Conservation (phyloP, 2,329 filamentous ascomycete species). For the Plenodomus tracheiphilus region DNA sequence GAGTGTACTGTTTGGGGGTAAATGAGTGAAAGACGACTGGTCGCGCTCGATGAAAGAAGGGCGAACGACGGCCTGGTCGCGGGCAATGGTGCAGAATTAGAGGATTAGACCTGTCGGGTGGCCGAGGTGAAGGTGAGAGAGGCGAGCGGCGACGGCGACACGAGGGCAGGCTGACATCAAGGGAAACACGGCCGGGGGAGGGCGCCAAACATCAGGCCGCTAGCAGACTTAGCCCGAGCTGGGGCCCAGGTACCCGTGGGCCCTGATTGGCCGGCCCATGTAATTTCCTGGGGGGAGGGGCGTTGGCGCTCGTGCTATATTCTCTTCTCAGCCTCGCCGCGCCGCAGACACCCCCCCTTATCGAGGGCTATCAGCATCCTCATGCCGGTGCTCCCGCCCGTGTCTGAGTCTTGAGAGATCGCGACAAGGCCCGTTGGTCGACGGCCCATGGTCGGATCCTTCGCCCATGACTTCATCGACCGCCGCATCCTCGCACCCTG, state of each 20-base stretch:
- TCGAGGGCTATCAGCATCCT: slow-evolving; percentile 17
- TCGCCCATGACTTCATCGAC: neutral
- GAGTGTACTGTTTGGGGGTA: slow-evolving; percentile 30
- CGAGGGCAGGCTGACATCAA: slow-evolving; percentile 13
- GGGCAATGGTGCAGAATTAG: slow-evolving; percentile 24
- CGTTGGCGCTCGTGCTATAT: slow-evolving; percentile 29
- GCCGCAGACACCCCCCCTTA: slow-evolving; percentile 25
- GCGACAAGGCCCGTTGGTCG: slow-evolving; percentile 3
- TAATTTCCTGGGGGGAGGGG: slow-evolving; percentile 26
- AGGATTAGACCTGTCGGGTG: neutral
- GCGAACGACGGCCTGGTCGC: slow-evolving; percentile 46
- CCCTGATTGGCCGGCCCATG: slow-evolving; percentile 31
- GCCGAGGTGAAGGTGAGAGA: slow-evolving; percentile 20
- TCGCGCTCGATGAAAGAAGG: slow-evolving; percentile 44
- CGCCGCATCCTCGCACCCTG: neutral
- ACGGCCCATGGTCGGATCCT: neutral
- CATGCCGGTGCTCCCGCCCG: too few species aligned
- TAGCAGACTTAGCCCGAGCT: slow-evolving; percentile 19
- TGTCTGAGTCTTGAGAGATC: slow-evolving; percentile 15
- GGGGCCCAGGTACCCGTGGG: slow-evolving; percentile 31
- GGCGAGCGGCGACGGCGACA: slow-evolving; percentile 11
- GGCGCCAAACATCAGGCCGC: slow-evolving; percentile 29
- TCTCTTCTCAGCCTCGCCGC: slow-evolving; percentile 15
- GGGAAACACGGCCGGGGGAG: slow-evolving; percentile 21
- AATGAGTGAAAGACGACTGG: slow-evolving; percentile 42